Percentiles rank a stretch among this genome's conserved stretches.
phyloP scores from a whole-genome alignment of 2,329 filamentous ascomycete genomes.

The Sclerotinia borealis region DNA sequence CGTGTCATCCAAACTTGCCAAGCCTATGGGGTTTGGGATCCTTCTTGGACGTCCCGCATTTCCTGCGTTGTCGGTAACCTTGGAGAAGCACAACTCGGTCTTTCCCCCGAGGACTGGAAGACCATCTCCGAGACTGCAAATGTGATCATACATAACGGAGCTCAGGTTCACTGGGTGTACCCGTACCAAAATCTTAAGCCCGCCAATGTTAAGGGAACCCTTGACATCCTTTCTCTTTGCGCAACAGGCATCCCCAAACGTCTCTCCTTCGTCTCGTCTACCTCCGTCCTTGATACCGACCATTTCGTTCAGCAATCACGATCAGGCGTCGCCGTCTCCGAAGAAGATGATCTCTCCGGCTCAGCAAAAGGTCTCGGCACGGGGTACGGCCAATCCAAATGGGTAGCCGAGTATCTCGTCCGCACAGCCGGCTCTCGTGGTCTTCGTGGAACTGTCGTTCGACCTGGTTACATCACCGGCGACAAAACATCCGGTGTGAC shows the following conservation, averaged over 20 bases:
- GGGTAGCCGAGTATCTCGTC: slow-evolving; percentile 64
- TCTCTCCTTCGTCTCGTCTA: slow-evolving; percentile 78
- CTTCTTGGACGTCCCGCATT: slow-evolving; percentile 60
- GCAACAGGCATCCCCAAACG: slow-evolving; percentile 71
- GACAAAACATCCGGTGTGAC: slow-evolving; percentile 62
- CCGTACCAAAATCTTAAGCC: slow-evolving; percentile 66
- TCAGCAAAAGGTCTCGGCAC: slow-evolving; percentile 72
- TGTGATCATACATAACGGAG: slow-evolving; percentile 76
- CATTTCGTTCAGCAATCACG: slow-evolving; percentile 72
- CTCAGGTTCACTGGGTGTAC: slow-evolving; percentile 74
- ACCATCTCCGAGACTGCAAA: slow-evolving; percentile 61
- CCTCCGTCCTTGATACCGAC: slow-evolving; percentile 73
- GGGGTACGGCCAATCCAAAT: slow-evolving; percentile 89
- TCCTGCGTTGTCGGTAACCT: slow-evolving; percentile 68
- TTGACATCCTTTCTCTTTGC: slow-evolving; percentile 72
- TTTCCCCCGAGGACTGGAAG: slow-evolving; percentile 62
- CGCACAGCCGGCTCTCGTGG: slow-evolving; percentile 74
- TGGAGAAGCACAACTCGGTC: slow-evolving; percentile 63
- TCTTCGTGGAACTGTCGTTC: slow-evolving; percentile 66
- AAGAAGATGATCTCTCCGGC: slow-evolving; percentile 72
- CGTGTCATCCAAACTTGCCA: slow-evolving; percentile 62
- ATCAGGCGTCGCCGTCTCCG: slow-evolving; percentile 58
- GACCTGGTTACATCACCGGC: slow-evolving; percentile 81
- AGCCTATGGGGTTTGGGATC: slow-evolving; percentile 75
- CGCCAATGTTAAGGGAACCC: slow-evolving; percentile 74